Percentiles rank a stretch among this genome's conserved stretches.
Evolutionary conservation across 805 yeast genomes (phyloP).

Genomic region (Barnettozyma siamensis): DNA sequence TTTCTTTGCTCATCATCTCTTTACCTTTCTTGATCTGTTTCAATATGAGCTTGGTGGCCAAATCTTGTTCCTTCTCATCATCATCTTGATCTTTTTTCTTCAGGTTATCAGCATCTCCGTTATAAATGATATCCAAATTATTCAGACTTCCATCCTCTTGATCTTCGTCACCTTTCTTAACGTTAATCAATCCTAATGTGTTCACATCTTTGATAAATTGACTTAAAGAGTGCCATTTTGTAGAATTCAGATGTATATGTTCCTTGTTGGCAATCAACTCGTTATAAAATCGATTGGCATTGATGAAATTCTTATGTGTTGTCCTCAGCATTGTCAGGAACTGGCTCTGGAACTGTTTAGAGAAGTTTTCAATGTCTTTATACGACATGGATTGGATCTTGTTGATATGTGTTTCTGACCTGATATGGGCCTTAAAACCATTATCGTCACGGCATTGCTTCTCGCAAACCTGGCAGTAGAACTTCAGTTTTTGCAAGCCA

Average conservation of each 20-base stretch:
- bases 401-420: slow-evolving; percentile 70
- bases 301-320: slow-evolving; percentile 70
- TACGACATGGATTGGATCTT: slow-evolving; percentile 45
- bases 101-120: slow-evolving; percentile 41
- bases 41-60: slow-evolving; percentile 37
- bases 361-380: slow-evolving; percentile 50
- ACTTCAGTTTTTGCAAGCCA: slow-evolving; percentile 81
- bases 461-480: slow-evolving; percentile 86
- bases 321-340: slow-evolving; percentile 58
- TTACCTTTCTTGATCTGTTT: slow-evolving; percentile 47
- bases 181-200: slow-evolving; percentile 47
- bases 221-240: slow-evolving; percentile 68
- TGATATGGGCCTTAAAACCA: slow-evolving; percentile 88
- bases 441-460: slow-evolving; percentile 95
- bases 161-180: slow-evolving; percentile 31
- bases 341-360: slow-evolving; percentile 52
- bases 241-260: slow-evolving; percentile 89
- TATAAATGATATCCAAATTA: slow-evolving; percentile 42
- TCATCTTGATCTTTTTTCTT: slow-evolving; percentile 43
- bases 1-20: slow-evolving; percentile 5
- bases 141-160: slow-evolving; percentile 30
- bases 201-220: slow-evolving; percentile 61
- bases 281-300: slow-evolving; percentile 83
- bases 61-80: slow-evolving; percentile 1
- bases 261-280: slow-evolving; percentile 78